phyloP scores from a whole-genome alignment of 202 grass and related monocot species.

The Zizania palustris region DNA sequence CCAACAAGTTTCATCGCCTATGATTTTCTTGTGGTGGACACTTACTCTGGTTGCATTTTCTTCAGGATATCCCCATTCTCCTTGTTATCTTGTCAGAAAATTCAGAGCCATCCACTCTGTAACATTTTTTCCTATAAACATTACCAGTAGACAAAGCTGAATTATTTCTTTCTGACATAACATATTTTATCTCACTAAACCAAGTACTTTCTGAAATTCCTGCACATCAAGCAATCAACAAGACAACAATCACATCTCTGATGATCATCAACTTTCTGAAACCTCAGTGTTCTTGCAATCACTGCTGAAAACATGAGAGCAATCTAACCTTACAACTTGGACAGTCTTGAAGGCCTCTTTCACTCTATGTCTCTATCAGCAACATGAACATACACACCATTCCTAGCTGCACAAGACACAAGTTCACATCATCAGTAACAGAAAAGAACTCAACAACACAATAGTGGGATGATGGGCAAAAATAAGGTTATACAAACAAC shows the following conservation, averaged over 20 bases:
- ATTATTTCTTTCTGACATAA: background rate
- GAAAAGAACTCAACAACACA: background rate
- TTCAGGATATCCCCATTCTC: background rate
- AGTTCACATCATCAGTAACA: background rate
- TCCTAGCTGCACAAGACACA: slow-evolving; percentile 54
- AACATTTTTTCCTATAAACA: background rate
- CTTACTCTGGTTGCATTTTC: background rate
- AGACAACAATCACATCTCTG: background rate
- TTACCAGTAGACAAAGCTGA: too few species aligned
- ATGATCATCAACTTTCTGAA: background rate
- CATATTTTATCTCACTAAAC: background rate
- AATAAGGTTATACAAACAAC: background rate
- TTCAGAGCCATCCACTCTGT: background rate
- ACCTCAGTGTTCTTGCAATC: slow-evolving; percentile 71
- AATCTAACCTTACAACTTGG: slow-evolving; percentile 68
- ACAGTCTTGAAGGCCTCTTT: slow-evolving; percentile 60
- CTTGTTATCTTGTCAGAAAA: slow-evolving; percentile 10
- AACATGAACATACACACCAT: slow-evolving; percentile 82
- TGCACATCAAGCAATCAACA: background rate
- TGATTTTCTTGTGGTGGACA: slow-evolving; percentile 40
- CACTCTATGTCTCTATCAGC: slow-evolving; percentile 64
- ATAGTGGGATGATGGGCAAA: background rate
- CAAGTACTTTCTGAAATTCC: background rate
- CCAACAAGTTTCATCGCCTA: slow-evolving; percentile 2
- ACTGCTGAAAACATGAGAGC: slow-evolving; percentile 51